phyloP scores from a whole-genome alignment of 1,284 basidiomycete species.

The Blastosporella zonata region DNA sequence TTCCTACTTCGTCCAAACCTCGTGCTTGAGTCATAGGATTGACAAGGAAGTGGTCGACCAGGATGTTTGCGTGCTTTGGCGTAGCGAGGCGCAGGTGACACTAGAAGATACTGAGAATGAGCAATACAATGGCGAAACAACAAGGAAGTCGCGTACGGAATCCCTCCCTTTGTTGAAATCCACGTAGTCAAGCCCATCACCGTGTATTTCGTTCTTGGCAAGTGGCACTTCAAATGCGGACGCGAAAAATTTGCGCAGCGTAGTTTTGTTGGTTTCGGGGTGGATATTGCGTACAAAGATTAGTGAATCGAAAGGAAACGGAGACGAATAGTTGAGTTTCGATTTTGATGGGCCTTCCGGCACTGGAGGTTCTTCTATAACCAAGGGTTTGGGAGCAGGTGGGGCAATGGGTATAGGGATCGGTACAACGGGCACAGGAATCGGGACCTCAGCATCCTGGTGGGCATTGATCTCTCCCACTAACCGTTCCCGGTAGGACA shows the following conservation, averaged over 20 bases:
- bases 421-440: constrained; percentile 1
- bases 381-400: background rate
- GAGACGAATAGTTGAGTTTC: constrained; percentile 30
- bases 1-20: constrained; percentile 48
- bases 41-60: constrained; percentile 45
- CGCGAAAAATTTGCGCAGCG: constrained; percentile 58
- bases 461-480: constrained; percentile 41
- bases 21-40: constrained; percentile 38
- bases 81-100: constrained; percentile 70
- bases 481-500: constrained; percentile 51
- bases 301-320: constrained; percentile 63
- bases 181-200: constrained; percentile 61
- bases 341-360: background rate
- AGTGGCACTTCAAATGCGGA: constrained; percentile 32
- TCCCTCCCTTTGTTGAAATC: constrained; percentile 78
- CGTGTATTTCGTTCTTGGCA: constrained; percentile 19
- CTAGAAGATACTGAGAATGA: constrained; percentile 31
- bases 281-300: constrained; percentile 69
- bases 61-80: constrained; percentile 40
- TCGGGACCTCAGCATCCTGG: constrained; percentile 23
- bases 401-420: background rate
- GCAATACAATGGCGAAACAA: background rate
- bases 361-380: background rate
- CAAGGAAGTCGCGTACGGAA: constrained; percentile 42
- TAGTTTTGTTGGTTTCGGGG: constrained; percentile 73